These are phyloP conservation scores for Dichotomocladium elegans DNA, from an alignment of 371 early-diverging fungal genomes.

Conservation along the genomic window DNA sequence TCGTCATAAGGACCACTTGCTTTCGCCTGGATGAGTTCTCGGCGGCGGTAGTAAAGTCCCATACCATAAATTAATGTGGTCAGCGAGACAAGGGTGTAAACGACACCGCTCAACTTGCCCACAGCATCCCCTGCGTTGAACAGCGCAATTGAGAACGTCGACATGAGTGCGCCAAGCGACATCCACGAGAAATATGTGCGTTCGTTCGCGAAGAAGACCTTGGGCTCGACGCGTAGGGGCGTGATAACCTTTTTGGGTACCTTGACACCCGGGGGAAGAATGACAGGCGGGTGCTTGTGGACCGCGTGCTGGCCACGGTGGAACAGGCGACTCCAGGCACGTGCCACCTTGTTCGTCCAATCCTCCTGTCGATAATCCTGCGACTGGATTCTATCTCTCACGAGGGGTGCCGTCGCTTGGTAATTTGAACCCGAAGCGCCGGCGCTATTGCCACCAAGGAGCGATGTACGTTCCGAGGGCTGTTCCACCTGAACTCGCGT, in stretches of 20 bases:
- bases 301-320: neutral
- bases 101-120: constrained; percentile 69
- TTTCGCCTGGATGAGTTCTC: constrained; percentile 66
- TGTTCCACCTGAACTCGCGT: neutral
- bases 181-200: constrained; percentile 96
- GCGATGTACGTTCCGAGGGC: constrained; percentile 20
- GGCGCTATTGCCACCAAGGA: constrained; percentile 9
- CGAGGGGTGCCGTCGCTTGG: neutral
- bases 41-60: constrained; percentile 92
- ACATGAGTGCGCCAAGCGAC: constrained; percentile 71
- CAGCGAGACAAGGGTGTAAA: constrained; percentile 79
- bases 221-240: constrained; percentile 97
- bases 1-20: constrained; percentile 79
- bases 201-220: constrained; percentile 99
- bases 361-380: too few species aligned
- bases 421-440: neutral
- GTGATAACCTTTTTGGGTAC: constrained; percentile 67
- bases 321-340: neutral
- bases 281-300: constrained; percentile 12
- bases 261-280: constrained; percentile 49
- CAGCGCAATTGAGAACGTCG: constrained; percentile 75
- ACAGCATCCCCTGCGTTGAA: constrained; percentile 84
- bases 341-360: neutral
- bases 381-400: too few species aligned
- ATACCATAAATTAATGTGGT: constrained; percentile 86